Conservation (phyloP, 352 stramenopile genomes). For the Globisporangium orthogonon region DNA sequence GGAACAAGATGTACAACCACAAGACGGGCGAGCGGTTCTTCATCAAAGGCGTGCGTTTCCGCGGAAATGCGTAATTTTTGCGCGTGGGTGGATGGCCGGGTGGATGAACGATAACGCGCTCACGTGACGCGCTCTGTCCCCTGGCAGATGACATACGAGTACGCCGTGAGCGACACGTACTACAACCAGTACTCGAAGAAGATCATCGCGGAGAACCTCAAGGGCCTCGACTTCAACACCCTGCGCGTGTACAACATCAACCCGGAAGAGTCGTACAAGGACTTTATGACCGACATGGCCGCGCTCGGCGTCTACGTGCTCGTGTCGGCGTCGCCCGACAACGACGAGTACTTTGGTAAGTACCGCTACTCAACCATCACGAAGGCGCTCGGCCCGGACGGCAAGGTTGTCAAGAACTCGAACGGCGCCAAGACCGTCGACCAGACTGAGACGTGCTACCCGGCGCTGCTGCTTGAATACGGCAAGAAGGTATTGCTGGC, state of each 20-base stretch:
- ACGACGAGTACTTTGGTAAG: constrained; percentile 80
- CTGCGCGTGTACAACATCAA: constrained; percentile 87
- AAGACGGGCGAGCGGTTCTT: constrained; percentile 81
- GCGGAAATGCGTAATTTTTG: not conserved
- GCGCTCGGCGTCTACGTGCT: constrained; percentile 74
- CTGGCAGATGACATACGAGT: constrained; percentile 78
- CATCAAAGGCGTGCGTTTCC: constrained; percentile 70
- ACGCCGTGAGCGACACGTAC: constrained; percentile 81
- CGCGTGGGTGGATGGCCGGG: not conserved
- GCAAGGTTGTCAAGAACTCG: constrained; percentile 22
- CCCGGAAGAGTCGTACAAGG: constrained; percentile 69
- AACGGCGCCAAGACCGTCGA: constrained; percentile 45
- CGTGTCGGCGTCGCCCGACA: constrained; percentile 71
- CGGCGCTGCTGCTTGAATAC: constrained; percentile 76
- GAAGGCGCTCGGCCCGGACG: constrained; percentile 50
- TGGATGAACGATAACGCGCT: not conserved
- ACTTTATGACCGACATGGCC: constrained; percentile 85
- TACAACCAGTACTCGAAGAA: constrained; percentile 82
- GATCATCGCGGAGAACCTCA: constrained; percentile 54
- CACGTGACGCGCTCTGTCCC: not conserved
- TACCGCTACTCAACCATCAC: constrained; percentile 80
- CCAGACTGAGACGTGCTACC: constrained; percentile 78
- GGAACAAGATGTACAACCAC: constrained; percentile 85
- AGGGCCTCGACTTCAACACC: constrained; percentile 78
- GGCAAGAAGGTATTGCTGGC: constrained; percentile 51